phyloP scores from a whole-genome alignment of 169 alveolate species.

The Plasmodium ovale region DNA sequence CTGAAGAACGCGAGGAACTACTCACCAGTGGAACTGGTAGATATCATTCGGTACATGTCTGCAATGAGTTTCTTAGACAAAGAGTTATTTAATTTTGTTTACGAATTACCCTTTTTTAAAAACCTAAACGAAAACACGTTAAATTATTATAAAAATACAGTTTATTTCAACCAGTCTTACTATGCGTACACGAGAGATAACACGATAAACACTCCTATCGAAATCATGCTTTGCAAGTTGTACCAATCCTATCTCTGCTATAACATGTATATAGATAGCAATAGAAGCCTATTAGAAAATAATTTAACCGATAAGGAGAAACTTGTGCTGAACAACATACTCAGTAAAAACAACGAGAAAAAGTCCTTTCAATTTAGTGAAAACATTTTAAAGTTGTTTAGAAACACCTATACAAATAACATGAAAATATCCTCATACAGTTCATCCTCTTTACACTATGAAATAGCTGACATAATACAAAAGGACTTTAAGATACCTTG shows the following conservation, averaged over 20 bases:
- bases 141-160: constrained; percentile 32
- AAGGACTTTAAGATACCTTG: constrained; percentile 73
- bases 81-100: constrained; percentile 61
- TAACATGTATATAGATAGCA: neutral
- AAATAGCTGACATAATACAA: constrained; percentile 63
- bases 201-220: constrained; percentile 63
- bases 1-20: constrained; percentile 36
- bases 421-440: constrained; percentile 40
- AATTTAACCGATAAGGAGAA: neutral
- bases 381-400: constrained; percentile 12
- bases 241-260: constrained; percentile 58
- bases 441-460: constrained; percentile 69
- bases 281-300: neutral
- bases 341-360: constrained; percentile 15
- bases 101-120: constrained; percentile 45
- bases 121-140: constrained; percentile 38
- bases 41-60: constrained; percentile 52
- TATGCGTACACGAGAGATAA: constrained; percentile 71
- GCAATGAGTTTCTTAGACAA: constrained; percentile 19
- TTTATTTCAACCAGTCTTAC: constrained; percentile 65
- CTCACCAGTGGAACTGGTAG: constrained; percentile 63
- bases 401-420: constrained; percentile 36
- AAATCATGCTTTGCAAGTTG: constrained; percentile 62
- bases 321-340: neutral
- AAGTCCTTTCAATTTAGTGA: constrained; percentile 7